A percentile compares a stretch with the other conserved stretches of the same genome.
phyloP scores from a whole-genome alignment of 805 yeast genomes.

The Lipomyces sp. region DNA sequence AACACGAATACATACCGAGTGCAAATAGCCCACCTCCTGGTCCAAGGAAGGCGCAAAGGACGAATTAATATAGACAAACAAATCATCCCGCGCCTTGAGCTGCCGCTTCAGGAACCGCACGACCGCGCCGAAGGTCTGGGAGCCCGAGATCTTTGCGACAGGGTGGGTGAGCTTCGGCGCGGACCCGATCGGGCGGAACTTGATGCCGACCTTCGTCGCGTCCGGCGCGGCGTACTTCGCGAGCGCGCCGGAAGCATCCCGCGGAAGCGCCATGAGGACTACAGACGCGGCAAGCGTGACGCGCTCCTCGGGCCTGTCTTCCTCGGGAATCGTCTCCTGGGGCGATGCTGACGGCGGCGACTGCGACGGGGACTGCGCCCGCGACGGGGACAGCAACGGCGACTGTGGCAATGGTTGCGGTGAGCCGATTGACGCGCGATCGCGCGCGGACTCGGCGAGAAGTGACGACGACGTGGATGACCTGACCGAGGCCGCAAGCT shows the following conservation, averaged over 20 bases:
- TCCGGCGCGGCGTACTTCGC: slow-evolving; percentile 32
- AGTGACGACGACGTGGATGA: too few species aligned
- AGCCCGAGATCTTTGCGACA: slow-evolving; percentile 45
- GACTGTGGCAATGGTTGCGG: too few species aligned
- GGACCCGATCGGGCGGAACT: slow-evolving; percentile 56
- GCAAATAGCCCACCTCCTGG: slow-evolving; percentile 37
- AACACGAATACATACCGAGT: slow-evolving; percentile 26
- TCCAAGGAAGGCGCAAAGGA: slow-evolving; percentile 44
- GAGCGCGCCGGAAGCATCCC: slow-evolving; percentile 34
- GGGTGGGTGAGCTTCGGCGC: slow-evolving; percentile 49
- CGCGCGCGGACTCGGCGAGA: too few species aligned
- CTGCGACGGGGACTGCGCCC: too few species aligned
- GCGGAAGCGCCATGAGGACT: slow-evolving; percentile 35
- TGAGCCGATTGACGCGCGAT: too few species aligned
- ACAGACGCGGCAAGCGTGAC: slow-evolving; percentile 38
- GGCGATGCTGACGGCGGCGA: too few species aligned
- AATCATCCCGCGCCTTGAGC: slow-evolving; percentile 34
- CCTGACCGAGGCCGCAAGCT: too few species aligned
- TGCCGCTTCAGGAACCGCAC: slow-evolving; percentile 45
- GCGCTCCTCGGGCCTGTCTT: slow-evolving; percentile 32
- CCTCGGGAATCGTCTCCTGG: slow-evolving; percentile 34
- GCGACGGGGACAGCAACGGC: too few species aligned
- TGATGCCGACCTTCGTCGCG: slow-evolving; percentile 41
- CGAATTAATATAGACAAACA: slow-evolving; percentile 43
- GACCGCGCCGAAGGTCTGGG: slow-evolving; percentile 48